Evolutionary conservation across 495 filamentous ascomycete species (phyloP), one percentile per base, ranked within the genome.

Genomic region (Annulohypoxylon stygium): DNA sequence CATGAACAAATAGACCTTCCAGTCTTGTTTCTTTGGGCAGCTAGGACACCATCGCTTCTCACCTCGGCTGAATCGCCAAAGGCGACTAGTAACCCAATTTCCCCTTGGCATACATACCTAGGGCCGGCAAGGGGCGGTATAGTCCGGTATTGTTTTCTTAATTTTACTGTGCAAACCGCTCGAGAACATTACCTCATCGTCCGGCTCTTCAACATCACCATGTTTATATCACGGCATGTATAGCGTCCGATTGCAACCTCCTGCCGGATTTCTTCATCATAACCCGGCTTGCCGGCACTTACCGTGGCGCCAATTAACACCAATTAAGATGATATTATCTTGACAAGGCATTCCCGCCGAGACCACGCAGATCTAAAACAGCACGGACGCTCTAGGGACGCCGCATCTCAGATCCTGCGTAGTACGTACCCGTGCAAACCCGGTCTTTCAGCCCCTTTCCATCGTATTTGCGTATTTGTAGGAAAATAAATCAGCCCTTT

Each of bases 11-110:
- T 57, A 55, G 39, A 58, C 47, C 39, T 39, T 20, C 34, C 47
- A 16, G 30, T 66, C 34, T 47, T 37, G 14, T 50, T 66, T 66
- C 68, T 51, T 57, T 43, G 57, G 57, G 47, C 55, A 67, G 36
- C 58, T 57, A 33, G 57, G 57, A 37, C 55, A 67, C 47, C 58
- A 62, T 61, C 50, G 48, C 47, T 48, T 23, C 36, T 37, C 65
- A 61, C 65, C 39, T 69, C 61, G 65, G 71, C 61, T 74, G 71
- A 69, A 69, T 69, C 65, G 65, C 66, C 55, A 74, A 74, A 74
- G 26, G 53, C 16, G 61, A 69, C 71, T 69, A 74, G 66, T 59
- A 61, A 50, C 65, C 37, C 48, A 64, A 61, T 45, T 62, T 62
- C n/a, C 25, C 37, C 37, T 59, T 74, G 61, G 66, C 66, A 37